phyloP scores from a whole-genome alignment of 1,139 yeast genomes.

The Protomyces gravidus region DNA sequence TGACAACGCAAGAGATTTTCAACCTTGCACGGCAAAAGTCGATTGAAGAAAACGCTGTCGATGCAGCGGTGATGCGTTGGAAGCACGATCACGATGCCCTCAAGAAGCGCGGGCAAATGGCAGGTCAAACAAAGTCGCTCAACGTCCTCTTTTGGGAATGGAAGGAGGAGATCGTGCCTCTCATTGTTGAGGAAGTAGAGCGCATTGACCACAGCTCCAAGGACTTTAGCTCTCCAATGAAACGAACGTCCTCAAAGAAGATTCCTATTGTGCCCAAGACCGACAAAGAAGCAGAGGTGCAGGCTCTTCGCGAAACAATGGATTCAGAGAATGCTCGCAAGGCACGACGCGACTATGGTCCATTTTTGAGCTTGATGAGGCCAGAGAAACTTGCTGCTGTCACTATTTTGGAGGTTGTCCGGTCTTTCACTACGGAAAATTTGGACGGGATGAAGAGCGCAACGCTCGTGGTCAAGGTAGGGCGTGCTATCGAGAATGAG shows the following conservation, averaged over 20 bases:
- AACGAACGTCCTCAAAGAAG: slow-evolving; percentile 14
- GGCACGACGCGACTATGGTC: slow-evolving; percentile 68
- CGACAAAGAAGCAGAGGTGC: slow-evolving; percentile 21
- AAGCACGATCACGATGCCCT: slow-evolving; percentile 71
- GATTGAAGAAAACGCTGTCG: slow-evolving; percentile 72
- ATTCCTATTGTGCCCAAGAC: background rate
- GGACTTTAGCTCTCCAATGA: background rate
- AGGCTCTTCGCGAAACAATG: slow-evolving; percentile 8
- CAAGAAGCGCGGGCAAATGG: slow-evolving; percentile 57
- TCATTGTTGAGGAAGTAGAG: slow-evolving; percentile 60
- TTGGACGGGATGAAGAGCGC: slow-evolving; percentile 86
- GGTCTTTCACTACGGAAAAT: slow-evolving; percentile 70
- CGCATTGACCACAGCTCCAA: slow-evolving; percentile 36
- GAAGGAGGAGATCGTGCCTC: slow-evolving; percentile 63
- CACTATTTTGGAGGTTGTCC: slow-evolving; percentile 74
- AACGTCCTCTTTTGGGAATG: slow-evolving; percentile 78
- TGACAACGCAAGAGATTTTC: slow-evolving; percentile 6
- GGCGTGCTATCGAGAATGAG: slow-evolving; percentile 80
- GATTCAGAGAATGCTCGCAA: slow-evolving; percentile 34
- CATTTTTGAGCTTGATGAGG: slow-evolving; percentile 64
- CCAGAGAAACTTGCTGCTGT: slow-evolving; percentile 81
- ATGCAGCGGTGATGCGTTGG: slow-evolving; percentile 87
- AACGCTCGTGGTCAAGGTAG: slow-evolving; percentile 73
- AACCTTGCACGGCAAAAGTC: slow-evolving; percentile 71
- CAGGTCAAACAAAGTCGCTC: slow-evolving; percentile 53